A percentile compares a stretch with the other conserved stretches of the same genome.
Evolutionary conservation across 164 flowering plant species (phyloP).

Genomic region (Nymphaea colorata): DNA sequence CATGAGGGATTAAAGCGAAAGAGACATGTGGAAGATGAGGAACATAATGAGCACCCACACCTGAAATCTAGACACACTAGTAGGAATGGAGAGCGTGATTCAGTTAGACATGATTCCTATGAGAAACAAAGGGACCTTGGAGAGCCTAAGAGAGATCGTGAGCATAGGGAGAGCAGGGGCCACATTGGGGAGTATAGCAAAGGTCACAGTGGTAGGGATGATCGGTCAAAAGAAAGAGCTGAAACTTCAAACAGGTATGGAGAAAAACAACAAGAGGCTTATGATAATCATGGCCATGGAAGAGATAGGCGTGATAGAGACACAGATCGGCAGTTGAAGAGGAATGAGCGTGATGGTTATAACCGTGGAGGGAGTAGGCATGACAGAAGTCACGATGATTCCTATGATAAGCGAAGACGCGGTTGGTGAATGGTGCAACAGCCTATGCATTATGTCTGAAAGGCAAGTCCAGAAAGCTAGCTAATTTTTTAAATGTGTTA

Average conservation of each 20-base stretch:
- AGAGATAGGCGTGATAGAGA: constrained; percentile 11
- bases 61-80: constrained; percentile 15
- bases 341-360: constrained; percentile 28
- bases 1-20: constrained; percentile 19
- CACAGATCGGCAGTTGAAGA: constrained; percentile 24
- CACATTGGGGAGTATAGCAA: not conserved
- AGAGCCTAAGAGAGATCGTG: constrained; percentile 5
- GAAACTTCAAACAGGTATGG: not conserved
- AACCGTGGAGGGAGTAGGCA: constrained; percentile 19
- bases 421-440: not conserved
- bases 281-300: constrained; percentile 8
- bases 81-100: constrained; percentile 3
- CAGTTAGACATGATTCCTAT: constrained; percentile 1
- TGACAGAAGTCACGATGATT: not conserved
- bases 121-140: constrained; percentile 3
- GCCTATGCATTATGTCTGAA: not conserved
- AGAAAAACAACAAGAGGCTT: not conserved
- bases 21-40: constrained; percentile 21
- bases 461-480: not conserved
- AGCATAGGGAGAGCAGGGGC: constrained; percentile 3
- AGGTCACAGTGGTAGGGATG: constrained; percentile 8
- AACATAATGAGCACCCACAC: constrained; percentile 10
- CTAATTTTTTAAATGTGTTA: no score
- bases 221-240: constrained; percentile 6
- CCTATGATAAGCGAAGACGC: not conserved